phyloP scores from a whole-genome alignment of 345 rosid genomes.

The Draba incana region DNA sequence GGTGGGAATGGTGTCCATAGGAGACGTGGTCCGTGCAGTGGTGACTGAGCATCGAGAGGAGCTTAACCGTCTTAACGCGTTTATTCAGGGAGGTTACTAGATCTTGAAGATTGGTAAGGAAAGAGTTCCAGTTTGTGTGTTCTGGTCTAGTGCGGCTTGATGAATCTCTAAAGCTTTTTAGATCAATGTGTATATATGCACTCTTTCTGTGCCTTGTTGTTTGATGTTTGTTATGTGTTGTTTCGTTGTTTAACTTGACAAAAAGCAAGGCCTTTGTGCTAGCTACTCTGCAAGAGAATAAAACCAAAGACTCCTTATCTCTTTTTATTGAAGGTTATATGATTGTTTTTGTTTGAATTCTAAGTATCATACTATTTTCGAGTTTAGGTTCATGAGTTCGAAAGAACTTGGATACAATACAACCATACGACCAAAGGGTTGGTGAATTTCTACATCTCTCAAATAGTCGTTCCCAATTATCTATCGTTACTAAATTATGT shows the following conservation, averaged over 20 bases:
- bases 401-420: too few species aligned
- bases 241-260: constrained; percentile 30
- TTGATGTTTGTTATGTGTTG: constrained; percentile 30
- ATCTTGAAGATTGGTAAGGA: constrained; percentile 31
- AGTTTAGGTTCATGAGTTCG: too few species aligned
- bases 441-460: too few species aligned
- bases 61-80: constrained; percentile 87
- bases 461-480: too few species aligned
- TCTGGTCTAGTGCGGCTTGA: not conserved
- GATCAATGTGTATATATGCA: constrained; percentile 31
- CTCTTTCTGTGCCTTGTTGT: constrained; percentile 21
- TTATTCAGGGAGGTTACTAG: constrained; percentile 94
- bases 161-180: constrained; percentile 25
- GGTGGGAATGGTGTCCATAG: constrained; percentile 98
- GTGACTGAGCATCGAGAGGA: constrained; percentile 92
- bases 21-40: constrained; percentile 99
- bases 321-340: constrained; percentile 12
- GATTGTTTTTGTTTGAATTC: constrained; percentile 9
- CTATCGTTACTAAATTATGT: too few species aligned
- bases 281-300: constrained; percentile 38
- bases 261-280: constrained; percentile 14
- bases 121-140: constrained; percentile 9
- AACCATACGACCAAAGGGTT: too few species aligned
- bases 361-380: not conserved
- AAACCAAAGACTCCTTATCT: constrained; percentile 35